Evolutionary conservation across 306 rosid species (phyloP).

Genomic region (Biancaea sappan): DNA sequence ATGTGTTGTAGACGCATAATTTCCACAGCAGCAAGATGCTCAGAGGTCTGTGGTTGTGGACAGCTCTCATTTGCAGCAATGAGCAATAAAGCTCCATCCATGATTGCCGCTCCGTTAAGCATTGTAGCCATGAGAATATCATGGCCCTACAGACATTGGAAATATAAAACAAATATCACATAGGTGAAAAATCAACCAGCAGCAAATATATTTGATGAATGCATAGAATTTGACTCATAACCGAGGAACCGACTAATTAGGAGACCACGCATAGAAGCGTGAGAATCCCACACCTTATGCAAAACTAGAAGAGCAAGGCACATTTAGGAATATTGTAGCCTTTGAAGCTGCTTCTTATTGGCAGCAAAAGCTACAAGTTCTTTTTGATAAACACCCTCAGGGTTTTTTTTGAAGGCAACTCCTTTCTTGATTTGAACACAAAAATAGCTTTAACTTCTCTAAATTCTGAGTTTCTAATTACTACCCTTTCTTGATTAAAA

Average conservation of each 20-base stretch:
- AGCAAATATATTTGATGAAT: not conserved
- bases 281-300: constrained; percentile 8
- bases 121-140: constrained; percentile 99
- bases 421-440: not conserved
- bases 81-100: constrained; percentile 95
- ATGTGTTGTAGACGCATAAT: constrained; percentile 97
- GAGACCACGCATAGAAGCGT: not conserved
- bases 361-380: not conserved
- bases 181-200: not conserved
- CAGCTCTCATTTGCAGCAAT: constrained; percentile 99
- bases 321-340: not conserved
- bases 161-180: not conserved
- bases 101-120: constrained; percentile 99
- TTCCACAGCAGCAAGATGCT: constrained; percentile 98
- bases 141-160: constrained; percentile 62
- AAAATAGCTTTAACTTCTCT: not conserved
- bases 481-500: not conserved
- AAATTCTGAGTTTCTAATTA: not conserved
- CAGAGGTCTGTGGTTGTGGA: constrained; percentile 97
- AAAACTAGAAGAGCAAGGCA: not conserved
- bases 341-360: not conserved
- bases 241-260: not conserved
- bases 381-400: not conserved
- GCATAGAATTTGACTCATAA: not conserved
- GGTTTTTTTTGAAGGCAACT: not conserved